Evolutionary conservation across 1,139 yeast genomes (phyloP), one percentile per base, ranked within the genome.

Genomic region (Geotrichum reessii): DNA sequence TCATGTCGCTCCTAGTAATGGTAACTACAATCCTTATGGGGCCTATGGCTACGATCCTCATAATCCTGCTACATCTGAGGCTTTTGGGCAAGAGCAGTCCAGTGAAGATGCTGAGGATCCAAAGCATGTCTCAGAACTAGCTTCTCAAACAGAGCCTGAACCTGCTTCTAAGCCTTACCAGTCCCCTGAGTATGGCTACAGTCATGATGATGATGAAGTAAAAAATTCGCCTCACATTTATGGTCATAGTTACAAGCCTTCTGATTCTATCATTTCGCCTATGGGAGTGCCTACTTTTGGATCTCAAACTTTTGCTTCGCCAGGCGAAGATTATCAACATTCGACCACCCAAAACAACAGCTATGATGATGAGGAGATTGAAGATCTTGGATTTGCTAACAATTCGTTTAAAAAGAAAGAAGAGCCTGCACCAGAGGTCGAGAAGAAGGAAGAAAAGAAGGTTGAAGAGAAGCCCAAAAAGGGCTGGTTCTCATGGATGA

Each of bases 401-500:
- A 50, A 54, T 19, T 44, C 61, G 24, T 61, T 63, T 42, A 56
- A 60, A 53, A 52, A 44, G 25, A 42, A 42, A 24, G 47, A 52
- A 28, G 37, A 47, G 22, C 49, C 58, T 31, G 49, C 14, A 8
- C 17, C 33, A 5, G 42, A 44, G 5, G 61, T 62, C 21, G 60
- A 63, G 47, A 62, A 63, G 42, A 61, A 63, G 24, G 24, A 66
- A 56, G 24, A 65, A 66, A 61, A 70, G 67, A 51, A 37, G 44
- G 44, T n/a, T 6, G 49, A 42, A 17, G 55, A 52, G 25, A 44
- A 44, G 40, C 14, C 42, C 19, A 52, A 52, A 27, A 44, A 44
- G 28, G 71, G 84, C 12, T 83, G 86, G 86, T 77, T 82, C 64
- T 74, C 80, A 17, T 81, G 84, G 79, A 72, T 72, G 63, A 64